A percentile compares a stretch with the other conserved stretches of the same genome.
phyloP scores from a whole-genome alignment of 495 filamentous ascomycete species.

The Talaromyces wortmannii region DNA sequence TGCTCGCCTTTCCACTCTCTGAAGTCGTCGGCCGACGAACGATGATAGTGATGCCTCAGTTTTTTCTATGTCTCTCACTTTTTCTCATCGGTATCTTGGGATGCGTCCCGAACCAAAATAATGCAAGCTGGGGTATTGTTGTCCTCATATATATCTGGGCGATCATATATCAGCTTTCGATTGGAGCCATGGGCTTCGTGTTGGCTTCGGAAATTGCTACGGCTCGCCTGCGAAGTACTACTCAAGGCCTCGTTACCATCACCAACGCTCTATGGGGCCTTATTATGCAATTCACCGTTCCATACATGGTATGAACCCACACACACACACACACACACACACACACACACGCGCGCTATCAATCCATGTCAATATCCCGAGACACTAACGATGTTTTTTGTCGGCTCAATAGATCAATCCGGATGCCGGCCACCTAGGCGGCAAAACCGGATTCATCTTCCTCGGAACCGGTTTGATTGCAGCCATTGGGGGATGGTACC shows the following conservation, averaged over 20 bases:
- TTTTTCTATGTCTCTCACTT: constrained; percentile 11
- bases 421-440: constrained; percentile 12
- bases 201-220: constrained; percentile 15
- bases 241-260: constrained; percentile 17
- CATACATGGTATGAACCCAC: constrained; percentile 13
- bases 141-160: constrained; percentile 16
- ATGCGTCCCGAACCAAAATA: constrained; percentile 8
- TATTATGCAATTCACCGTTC: constrained; percentile 16
- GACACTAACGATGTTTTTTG: neutral
- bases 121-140: constrained; percentile 14
- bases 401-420: constrained; percentile 10
- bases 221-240: constrained; percentile 9
- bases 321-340: too few species aligned
- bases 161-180: constrained; percentile 15
- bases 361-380: neutral
- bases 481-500: constrained; percentile 11
- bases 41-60: constrained; percentile 12
- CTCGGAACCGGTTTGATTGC: constrained; percentile 9
- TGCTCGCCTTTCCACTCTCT: constrained; percentile 13
- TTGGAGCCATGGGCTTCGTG: constrained; percentile 13
- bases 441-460: constrained; percentile 15
- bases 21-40: constrained; percentile 15
- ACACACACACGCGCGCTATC: too few species aligned
- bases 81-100: constrained; percentile 13
- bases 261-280: constrained; percentile 12